Evolutionary conservation across 2,329 filamentous ascomycete genomes (phyloP), one percentile per base, ranked within the genome.

Genomic region (Ascomycota sp.): DNA sequence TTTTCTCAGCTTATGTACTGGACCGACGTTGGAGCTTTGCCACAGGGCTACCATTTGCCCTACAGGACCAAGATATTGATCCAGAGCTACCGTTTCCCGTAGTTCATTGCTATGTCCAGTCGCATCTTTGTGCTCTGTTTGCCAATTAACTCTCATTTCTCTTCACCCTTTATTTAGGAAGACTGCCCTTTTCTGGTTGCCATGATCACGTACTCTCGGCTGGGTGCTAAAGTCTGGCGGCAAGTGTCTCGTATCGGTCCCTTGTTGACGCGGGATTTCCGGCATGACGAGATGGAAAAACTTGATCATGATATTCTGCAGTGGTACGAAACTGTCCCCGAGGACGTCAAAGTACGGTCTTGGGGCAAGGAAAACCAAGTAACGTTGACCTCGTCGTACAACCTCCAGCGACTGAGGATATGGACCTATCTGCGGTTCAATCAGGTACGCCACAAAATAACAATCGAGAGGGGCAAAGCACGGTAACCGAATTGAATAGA

Each of bases 21-120:
- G 85, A 93, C 46, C 64, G 82, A 24, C 65, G 83, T 30, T 93
- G 82, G 82, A 82, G 77, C 37, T 81, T 93, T 40, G 79, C 76
- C n/a, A 85, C 80, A 0, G 83, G 83, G 1, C 64, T 93, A 48
- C 83, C 83, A 0, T 92, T 82, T 53, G 75, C 79, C 3, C 60
- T 92, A 23, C 76, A 86, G 38, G 83, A 93, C 43, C 68, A 78
- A 11, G 82, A 92, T 44, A 80, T 93, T 35, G 83, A 93, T 43
- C 69, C 75, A 0, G 65, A 67, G 30, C 54, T 94, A 15, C 81
- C 80, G 2, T 73, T 78, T 42, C 83, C 83, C 20, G 82, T 91
- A 56, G 55, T 65, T 52, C 3, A 5, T 7, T 11, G 8, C 1
- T 20, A n/a, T 12, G 8, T 7, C 25, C 1, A 7, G 8, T 3